phyloP scores from a whole-genome alignment of 169 alveolate species.

The Plasmodium vivax region DNA sequence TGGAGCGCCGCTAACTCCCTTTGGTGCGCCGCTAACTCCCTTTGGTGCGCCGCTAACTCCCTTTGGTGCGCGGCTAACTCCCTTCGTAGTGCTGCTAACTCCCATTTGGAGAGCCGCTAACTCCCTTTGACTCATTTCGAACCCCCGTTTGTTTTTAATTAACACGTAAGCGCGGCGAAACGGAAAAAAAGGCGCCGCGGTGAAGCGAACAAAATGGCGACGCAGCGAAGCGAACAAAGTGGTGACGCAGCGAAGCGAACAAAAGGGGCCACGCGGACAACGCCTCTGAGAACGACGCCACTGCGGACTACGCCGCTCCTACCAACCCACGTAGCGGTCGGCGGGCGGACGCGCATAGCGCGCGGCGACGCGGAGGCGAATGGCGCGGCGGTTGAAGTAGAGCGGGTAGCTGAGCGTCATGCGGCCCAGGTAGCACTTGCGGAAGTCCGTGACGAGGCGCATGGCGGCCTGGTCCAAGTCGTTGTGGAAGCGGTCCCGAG shows the following conservation, averaged over 20 bases:
- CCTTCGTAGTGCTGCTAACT: no score
- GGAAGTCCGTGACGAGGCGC: slow-evolving; percentile 84
- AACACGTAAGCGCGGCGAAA: background rate
- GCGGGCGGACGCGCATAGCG: background rate
- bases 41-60: background rate
- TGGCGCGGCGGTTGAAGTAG: slow-evolving; percentile 66
- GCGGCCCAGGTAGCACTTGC: slow-evolving; percentile 84
- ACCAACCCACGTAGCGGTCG: slow-evolving; percentile 67
- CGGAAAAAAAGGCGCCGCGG: background rate
- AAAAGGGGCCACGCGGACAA: background rate
- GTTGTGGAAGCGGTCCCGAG: slow-evolving; percentile 74
- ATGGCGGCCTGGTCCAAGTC: slow-evolving; percentile 83
- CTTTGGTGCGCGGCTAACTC: no score
- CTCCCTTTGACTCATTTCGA: background rate
- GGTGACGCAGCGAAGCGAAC: no score
- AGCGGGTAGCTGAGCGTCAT: slow-evolving; percentile 85
- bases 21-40: no score
- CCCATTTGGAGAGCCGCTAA: no score
- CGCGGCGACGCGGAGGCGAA: slow-evolving; percentile 5
- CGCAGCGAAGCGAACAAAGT: background rate
- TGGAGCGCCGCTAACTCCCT: background rate
- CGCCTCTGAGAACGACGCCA: background rate
- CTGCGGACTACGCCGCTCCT: background rate
- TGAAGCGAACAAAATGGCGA: background rate
- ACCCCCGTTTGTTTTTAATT: slow-evolving; percentile 11